Evolutionary conservation across 2,329 filamentous ascomycete species (phyloP).

Genomic region (Amphichorda felina): DNA sequence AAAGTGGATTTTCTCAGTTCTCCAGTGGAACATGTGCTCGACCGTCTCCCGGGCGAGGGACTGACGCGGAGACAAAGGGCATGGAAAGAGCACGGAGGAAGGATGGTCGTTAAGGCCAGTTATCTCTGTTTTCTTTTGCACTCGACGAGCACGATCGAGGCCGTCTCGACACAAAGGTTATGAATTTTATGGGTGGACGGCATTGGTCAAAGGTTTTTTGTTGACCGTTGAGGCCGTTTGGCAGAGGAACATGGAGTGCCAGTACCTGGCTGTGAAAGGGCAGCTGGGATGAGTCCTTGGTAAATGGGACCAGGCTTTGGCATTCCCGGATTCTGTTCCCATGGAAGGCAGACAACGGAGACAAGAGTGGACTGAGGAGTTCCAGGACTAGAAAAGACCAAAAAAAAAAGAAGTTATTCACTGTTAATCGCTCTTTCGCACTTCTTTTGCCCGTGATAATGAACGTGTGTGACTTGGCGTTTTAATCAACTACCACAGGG

Average conservation of each 20-base stretch:
- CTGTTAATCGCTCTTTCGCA: not conserved
- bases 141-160: conserved; percentile 21
- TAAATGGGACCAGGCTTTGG: conserved; percentile 1
- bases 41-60: conserved; percentile 18
- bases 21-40: conserved; percentile 32
- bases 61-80: conserved; percentile 7
- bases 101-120: conserved; percentile 15
- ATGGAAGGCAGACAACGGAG: conserved; percentile 10
- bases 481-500: no score
- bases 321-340: conserved; percentile 3
- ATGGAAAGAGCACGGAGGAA: conserved; percentile 11
- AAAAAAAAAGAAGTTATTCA: conserved; percentile 4
- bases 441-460: no score
- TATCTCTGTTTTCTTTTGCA: conserved; percentile 18
- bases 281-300: not conserved
- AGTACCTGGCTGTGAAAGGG: not conserved
- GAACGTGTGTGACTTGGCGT: no score
- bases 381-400: conserved; percentile 24
- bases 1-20: conserved; percentile 53
- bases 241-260: not conserved
- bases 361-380: conserved; percentile 29
- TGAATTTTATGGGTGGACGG: conserved; percentile 22
- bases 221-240: not conserved
- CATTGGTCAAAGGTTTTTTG: conserved; percentile 8
- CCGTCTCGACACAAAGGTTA: conserved; percentile 23